phyloP scores from a whole-genome alignment of 257 asterid species.

The Solanum pinnatisectum region DNA sequence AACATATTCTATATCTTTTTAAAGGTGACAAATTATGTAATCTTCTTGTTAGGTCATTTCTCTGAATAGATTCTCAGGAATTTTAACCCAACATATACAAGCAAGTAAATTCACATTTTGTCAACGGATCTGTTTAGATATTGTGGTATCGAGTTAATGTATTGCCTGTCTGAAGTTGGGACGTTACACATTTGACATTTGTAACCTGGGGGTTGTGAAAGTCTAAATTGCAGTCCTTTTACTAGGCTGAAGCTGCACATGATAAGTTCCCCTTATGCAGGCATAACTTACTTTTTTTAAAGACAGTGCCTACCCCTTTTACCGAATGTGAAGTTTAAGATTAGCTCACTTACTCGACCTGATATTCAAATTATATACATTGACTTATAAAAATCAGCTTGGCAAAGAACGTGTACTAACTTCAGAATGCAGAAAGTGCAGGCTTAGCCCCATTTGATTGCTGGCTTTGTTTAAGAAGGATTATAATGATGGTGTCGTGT shows the following conservation, averaged over 20 bases:
- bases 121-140: background rate
- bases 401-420: constrained; percentile 66
- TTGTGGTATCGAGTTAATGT: background rate
- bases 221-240: background rate
- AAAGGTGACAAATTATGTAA: background rate
- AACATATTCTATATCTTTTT: background rate
- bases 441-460: constrained; percentile 96
- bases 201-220: background rate
- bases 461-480: constrained; percentile 94
- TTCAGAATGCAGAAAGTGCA: constrained; percentile 92
- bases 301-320: background rate
- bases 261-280: background rate
- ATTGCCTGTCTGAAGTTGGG: background rate
- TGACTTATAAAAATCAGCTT: constrained; percentile 25
- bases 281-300: background rate
- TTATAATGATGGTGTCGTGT: constrained; percentile 80
- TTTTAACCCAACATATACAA: background rate
- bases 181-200: background rate
- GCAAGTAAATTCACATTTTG: background rate
- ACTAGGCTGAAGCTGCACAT: background rate
- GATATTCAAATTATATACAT: background rate
- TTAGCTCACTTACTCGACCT: background rate
- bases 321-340: background rate
- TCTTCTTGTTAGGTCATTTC: background rate
- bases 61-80: background rate